Evolutionary conservation across 2,329 filamentous ascomycete species (phyloP).

Genomic region (Colletotrichum sp.): DNA sequence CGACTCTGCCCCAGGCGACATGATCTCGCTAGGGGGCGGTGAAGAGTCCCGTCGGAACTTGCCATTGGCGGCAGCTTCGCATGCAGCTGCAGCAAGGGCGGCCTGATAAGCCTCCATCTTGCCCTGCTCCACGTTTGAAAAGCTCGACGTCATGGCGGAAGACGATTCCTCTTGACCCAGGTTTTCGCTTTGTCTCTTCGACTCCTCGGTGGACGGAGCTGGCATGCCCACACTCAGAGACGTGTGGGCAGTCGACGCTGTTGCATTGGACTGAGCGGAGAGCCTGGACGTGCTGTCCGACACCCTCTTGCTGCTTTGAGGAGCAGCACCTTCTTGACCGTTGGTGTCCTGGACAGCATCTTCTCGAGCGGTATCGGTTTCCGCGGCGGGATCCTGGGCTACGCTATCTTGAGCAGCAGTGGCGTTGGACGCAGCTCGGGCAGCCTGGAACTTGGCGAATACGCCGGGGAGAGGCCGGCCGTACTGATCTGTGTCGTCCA

Average conservation of each 20-base stretch:
- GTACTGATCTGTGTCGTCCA: constrained; percentile 67
- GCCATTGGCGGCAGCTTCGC: constrained; percentile 76
- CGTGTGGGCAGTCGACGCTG: constrained; percentile 58
- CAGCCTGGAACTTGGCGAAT: constrained; percentile 58
- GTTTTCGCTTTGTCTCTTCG: constrained; percentile 12
- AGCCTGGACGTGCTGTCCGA: constrained; percentile 51
- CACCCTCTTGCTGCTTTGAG: constrained; percentile 42
- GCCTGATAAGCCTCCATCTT: constrained; percentile 75
- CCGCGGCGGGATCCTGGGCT: constrained; percentile 21
- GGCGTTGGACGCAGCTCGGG: constrained; percentile 37
- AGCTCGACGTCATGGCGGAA: constrained; percentile 20
- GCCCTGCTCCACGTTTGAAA: constrained; percentile 24
- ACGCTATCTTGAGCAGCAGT: background rate
- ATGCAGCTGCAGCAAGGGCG: constrained; percentile 81
- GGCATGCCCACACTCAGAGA: constrained; percentile 43
- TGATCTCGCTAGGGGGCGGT: constrained; percentile 36
- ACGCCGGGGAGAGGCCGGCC: constrained; percentile 64
- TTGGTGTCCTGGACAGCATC: constrained; percentile 42
- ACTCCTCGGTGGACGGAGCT: background rate
- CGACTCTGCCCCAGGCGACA: constrained; percentile 25
- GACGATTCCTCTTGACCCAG: constrained; percentile 19
- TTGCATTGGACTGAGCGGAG: constrained; percentile 47
- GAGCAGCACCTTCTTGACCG: constrained; percentile 39
- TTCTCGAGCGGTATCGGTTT: constrained; percentile 19
- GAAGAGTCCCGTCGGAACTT: constrained; percentile 71